These are phyloP conservation scores for Trypanosoma avium DNA, from an alignment of 208 protist genomes.

Conservation along the genomic window DNA sequence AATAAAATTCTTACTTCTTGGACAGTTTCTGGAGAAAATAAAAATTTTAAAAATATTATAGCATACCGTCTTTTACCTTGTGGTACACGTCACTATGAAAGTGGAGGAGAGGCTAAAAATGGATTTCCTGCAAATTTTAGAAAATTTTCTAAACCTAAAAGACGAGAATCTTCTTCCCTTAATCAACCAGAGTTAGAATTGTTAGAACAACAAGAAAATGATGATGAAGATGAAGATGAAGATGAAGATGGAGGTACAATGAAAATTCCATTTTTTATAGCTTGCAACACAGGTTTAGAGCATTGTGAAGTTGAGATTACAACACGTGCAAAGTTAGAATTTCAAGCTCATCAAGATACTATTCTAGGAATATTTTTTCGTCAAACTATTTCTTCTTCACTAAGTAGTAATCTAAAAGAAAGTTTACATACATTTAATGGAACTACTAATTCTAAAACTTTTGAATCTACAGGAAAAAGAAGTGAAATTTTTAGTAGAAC, in stretches of 20 bases:
- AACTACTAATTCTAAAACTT: neutral
- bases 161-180: neutral
- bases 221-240: neutral
- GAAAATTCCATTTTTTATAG: constrained; percentile 38
- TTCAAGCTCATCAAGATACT: constrained; percentile 28
- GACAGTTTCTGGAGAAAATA: constrained; percentile 5
- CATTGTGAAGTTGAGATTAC: constrained; percentile 27
- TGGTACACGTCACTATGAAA: constrained; percentile 27
- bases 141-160: neutral
- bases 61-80: constrained; percentile 21
- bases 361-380: constrained; percentile 31
- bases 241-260: neutral
- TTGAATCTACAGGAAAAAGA: too few species aligned
- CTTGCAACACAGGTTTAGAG: constrained; percentile 23
- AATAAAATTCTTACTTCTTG: constrained; percentile 27
- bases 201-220: too few species aligned
- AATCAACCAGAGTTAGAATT: neutral
- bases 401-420: neutral
- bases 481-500: too few species aligned
- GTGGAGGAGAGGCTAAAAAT: neutral
- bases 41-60: constrained; percentile 12
- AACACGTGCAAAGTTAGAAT: constrained; percentile 12
- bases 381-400: neutral
- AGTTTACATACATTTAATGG: neutral
- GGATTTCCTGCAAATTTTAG: neutral